A percentile compares a stretch with the other conserved stretches of the same genome.
phyloP scores from a whole-genome alignment of 2,329 filamentous ascomycete genomes.

The Phialophora tarda region DNA sequence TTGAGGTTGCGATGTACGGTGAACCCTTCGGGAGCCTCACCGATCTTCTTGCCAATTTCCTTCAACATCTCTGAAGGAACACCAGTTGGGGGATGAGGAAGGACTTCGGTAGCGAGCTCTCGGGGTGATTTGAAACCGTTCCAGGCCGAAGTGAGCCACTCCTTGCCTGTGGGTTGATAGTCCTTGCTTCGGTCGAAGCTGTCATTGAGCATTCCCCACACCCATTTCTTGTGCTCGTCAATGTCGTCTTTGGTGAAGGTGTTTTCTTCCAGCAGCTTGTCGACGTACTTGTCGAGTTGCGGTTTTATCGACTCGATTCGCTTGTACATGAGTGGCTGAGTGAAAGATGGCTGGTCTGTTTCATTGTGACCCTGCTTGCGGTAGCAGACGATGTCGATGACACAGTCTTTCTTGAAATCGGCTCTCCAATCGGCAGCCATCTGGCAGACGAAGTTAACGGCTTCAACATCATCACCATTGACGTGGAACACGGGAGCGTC shows the following conservation, averaged over 20 bases:
- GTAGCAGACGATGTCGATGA: constrained; percentile 98
- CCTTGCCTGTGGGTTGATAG: constrained; percentile 93
- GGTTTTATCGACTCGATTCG: constrained; percentile 83
- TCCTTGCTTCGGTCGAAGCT: constrained; percentile 98
- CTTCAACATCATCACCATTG: constrained; percentile 97
- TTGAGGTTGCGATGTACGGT: constrained; percentile 92
- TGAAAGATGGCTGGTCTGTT: constrained; percentile 98
- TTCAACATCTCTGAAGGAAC: constrained; percentile 75
- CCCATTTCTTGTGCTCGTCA: constrained; percentile 99
- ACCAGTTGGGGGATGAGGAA: constrained; percentile 87
- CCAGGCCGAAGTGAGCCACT: constrained; percentile 99
- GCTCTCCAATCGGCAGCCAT: constrained; percentile 97
- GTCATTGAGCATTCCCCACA: constrained; percentile 98
- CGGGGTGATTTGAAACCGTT: constrained; percentile 99
- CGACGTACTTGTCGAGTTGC: constrained; percentile 87
- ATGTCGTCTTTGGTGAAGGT: constrained; percentile 98
- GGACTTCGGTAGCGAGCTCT: constrained; percentile 89
- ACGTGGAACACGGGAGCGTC: constrained; percentile 99
- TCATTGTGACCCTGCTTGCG: constrained; percentile 99
- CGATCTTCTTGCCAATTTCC: constrained; percentile 82
- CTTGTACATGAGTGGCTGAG: constrained; percentile 99
- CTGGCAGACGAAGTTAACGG: constrained; percentile 97
- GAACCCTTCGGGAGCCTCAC: constrained; percentile 81
- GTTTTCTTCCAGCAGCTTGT: constrained; percentile 87
- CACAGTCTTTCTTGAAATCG: constrained; percentile 97